Evolutionary conservation across 2,329 filamentous ascomycete species (phyloP).

Genomic region (Aotearoamyces nothofagi): DNA sequence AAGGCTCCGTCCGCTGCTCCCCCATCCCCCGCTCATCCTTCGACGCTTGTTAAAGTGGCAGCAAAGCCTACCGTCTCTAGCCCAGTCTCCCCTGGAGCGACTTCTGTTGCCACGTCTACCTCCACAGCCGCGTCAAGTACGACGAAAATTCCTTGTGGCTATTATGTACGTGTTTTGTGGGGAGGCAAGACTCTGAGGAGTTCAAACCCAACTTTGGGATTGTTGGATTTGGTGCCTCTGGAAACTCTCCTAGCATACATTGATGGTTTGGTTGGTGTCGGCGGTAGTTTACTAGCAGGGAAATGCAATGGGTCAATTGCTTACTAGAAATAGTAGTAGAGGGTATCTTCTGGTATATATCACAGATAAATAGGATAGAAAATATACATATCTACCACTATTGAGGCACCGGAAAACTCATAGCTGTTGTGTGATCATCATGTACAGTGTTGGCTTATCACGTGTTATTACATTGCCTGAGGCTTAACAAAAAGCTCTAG

Average conservation of each 20-base stretch:
- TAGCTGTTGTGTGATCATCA: too few relatives aligned
- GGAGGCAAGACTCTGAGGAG: constrained; percentile 51
- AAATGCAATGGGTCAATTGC: constrained; percentile 13
- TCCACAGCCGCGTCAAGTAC: constrained; percentile 3
- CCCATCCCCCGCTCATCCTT: constrained; percentile 14
- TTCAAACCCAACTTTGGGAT: constrained; percentile 51
- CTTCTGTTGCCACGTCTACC: constrained; percentile 5
- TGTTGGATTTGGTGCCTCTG: constrained; percentile 55
- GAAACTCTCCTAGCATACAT: constrained; percentile 53
- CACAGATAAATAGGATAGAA: too few relatives aligned
- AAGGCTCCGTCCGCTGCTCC: constrained; percentile 17
- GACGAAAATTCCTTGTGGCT: too few relatives aligned
- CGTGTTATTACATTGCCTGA: too few relatives aligned
- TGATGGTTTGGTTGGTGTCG: constrained; percentile 49
- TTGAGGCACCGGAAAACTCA: too few relatives aligned
- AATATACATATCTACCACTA: too few relatives aligned
- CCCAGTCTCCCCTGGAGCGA: constrained; percentile 9
- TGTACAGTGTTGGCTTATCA: too few relatives aligned
- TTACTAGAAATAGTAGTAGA: too few relatives aligned
- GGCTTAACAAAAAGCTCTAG: too few relatives aligned
- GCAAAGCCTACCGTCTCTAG: too few relatives aligned
- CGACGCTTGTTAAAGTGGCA: too few relatives aligned
- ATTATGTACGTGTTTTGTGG: constrained; percentile 55
- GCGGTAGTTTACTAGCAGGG: constrained; percentile 27
- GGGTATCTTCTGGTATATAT: too few relatives aligned